These are phyloP conservation scores for Tetraselmis chui DNA, from an alignment of 139 green algal genomes.

Conservation along the genomic window DNA sequence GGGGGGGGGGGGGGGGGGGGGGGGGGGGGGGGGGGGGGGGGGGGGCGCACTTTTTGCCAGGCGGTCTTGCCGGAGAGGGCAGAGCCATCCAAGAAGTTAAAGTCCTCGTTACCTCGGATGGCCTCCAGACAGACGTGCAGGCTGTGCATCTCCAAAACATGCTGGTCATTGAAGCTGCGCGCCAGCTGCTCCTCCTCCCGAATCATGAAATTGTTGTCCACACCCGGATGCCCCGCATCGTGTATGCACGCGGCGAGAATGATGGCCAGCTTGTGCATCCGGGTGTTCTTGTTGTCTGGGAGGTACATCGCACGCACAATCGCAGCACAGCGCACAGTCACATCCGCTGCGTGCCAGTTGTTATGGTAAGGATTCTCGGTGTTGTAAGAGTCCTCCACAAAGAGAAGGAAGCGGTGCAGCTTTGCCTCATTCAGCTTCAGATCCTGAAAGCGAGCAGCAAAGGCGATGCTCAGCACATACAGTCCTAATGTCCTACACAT, in stretches of 20 bases:
- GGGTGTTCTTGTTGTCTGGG: background rate
- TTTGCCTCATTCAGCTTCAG: too few relatives aligned
- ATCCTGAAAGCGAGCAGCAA: too few relatives aligned
- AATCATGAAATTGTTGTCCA: background rate
- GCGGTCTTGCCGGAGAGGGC: background rate
- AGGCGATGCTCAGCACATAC: too few relatives aligned
- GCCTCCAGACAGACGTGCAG: background rate
- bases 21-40: too few relatives aligned
- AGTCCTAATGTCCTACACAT: too few relatives aligned
- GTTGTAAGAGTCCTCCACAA: too few relatives aligned
- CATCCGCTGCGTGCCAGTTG: background rate
- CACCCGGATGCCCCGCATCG: background rate
- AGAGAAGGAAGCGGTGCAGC: too few relatives aligned
- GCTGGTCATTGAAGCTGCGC: background rate
- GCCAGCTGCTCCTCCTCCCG: background rate
- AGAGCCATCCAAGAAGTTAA: background rate
- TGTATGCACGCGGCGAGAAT: background rate
- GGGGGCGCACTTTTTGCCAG: background rate
- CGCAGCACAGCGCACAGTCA: background rate
- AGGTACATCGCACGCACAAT: background rate
- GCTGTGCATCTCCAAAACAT: slow-evolving; percentile 3
- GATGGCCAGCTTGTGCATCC: background rate
- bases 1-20: too few relatives aligned
- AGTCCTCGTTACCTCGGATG: background rate
- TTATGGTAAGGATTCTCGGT: background rate